phyloP scores from a whole-genome alignment of 2,329 filamentous ascomycete species.

The Rosellinia necatrix region DNA sequence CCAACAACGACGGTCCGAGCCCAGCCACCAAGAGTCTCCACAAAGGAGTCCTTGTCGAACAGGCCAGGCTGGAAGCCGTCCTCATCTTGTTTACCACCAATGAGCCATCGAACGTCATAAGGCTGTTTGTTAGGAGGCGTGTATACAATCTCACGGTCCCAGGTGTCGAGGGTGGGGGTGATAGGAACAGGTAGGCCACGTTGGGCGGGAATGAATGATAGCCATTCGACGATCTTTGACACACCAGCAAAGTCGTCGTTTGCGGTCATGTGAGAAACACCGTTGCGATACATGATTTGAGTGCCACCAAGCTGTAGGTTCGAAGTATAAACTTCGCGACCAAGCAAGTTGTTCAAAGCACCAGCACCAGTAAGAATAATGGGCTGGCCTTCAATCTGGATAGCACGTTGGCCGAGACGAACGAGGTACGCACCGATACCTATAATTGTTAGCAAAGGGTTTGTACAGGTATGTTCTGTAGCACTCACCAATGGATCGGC shows the following conservation, averaged over 20 bases:
- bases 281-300: constrained; percentile 99
- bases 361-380: constrained; percentile 98
- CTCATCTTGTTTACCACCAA: constrained; percentile 82
- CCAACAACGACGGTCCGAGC: constrained; percentile 95
- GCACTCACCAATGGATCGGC: constrained; percentile 85
- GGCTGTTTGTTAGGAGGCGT: constrained; percentile 80
- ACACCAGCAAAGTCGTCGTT: constrained; percentile 98
- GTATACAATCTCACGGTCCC: constrained; percentile 92
- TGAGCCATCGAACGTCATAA: constrained; percentile 94
- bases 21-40: constrained; percentile 96
- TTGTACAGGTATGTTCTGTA: constrained; percentile 17
- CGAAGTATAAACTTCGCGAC: constrained; percentile 97
- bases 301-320: constrained; percentile 99
- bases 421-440: constrained; percentile 98
- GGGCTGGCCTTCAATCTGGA: constrained; percentile 97
- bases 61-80: constrained; percentile 88
- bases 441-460: constrained; percentile 45
- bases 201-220: constrained; percentile 96
- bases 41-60: constrained; percentile 96
- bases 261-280: constrained; percentile 98
- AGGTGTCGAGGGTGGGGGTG: constrained; percentile 79
- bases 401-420: constrained; percentile 95
- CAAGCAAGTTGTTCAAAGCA: constrained; percentile 96
- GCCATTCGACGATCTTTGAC: constrained; percentile 96
- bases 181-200: constrained; percentile 93